Percentiles rank a stretch among this genome's conserved stretches.
phyloP scores from a whole-genome alignment of 352 stramenopile genomes.

The Thraustochytrium striatum region DNA sequence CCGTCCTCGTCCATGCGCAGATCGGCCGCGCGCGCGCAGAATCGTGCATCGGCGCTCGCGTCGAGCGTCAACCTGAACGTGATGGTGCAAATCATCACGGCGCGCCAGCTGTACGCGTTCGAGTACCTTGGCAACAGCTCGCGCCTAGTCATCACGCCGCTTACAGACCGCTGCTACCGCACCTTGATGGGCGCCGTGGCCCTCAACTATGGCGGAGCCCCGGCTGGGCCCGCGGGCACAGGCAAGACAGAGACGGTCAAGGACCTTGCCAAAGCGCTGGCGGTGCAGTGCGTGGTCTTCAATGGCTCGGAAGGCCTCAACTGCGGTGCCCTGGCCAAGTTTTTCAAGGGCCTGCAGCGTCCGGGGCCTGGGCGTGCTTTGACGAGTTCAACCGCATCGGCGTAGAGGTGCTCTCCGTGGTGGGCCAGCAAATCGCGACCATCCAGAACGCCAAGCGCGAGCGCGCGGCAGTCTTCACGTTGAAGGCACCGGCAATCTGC shows the following conservation, averaged over 20 bases:
- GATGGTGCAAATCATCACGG: constrained; percentile 82
- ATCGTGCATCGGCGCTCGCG: too few species aligned
- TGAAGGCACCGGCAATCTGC: constrained; percentile 87
- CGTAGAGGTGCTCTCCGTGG: constrained; percentile 73
- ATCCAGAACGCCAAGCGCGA: constrained; percentile 60
- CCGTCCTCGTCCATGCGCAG: too few species aligned
- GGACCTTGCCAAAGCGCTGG: constrained; percentile 81
- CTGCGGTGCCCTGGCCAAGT: constrained; percentile 90
- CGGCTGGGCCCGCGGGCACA: constrained; percentile 81
- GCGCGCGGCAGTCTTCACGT: constrained; percentile 71
- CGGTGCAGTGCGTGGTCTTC: constrained; percentile 90
- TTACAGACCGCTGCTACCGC: constrained; percentile 98
- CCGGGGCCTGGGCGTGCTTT: constrained; percentile 88
- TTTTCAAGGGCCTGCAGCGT: constrained; percentile 83
- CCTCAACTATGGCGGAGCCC: constrained; percentile 83
- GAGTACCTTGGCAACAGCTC: constrained; percentile 90
- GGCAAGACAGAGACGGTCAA: constrained; percentile 92
- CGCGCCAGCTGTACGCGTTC: constrained; percentile 82
- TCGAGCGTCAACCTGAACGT: too few species aligned
- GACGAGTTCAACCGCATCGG: constrained; percentile 94
- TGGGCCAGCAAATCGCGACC: constrained; percentile 66
- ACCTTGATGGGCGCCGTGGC: constrained; percentile 91
- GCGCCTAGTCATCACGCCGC: constrained; percentile 87
- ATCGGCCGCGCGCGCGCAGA: too few species aligned
- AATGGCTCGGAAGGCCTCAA: constrained; percentile 89